phyloP scores from a whole-genome alignment of 176 grass and related monocot species.

The Aegilops sharonensis region DNA sequence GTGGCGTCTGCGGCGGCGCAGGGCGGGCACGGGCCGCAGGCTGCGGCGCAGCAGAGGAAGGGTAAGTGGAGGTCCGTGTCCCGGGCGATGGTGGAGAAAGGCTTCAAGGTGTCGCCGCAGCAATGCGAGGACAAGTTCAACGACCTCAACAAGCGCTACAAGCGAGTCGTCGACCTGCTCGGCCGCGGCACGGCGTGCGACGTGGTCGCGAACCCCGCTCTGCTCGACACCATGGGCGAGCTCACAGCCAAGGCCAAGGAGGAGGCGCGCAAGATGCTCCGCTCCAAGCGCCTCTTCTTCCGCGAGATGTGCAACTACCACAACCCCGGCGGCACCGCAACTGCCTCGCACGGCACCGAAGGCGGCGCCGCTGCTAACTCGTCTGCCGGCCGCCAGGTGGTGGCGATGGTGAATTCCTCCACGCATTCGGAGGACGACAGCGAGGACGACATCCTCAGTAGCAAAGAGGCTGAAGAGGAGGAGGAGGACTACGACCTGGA shows the following conservation, averaged over 20 bases:
- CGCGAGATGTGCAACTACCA: constrained; percentile 96
- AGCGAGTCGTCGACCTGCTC: constrained; percentile 82
- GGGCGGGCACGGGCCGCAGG: constrained; percentile 2
- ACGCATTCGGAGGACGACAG: constrained; percentile 32
- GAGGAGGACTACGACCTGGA: constrained; percentile 21
- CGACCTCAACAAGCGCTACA: constrained; percentile 96
- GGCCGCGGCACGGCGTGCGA: constrained; percentile 79
- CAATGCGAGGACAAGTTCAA: constrained; percentile 99
- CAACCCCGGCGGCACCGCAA: constrained; percentile 35
- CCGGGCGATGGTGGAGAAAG: constrained; percentile 68
- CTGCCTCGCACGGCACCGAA: neutral
- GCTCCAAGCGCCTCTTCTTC: constrained; percentile 97
- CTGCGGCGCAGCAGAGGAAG: constrained; percentile 65
- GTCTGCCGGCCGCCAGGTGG: constrained; percentile 20
- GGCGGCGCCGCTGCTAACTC: neutral
- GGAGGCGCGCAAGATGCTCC: constrained; percentile 87
- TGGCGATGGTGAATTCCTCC: constrained; percentile 33
- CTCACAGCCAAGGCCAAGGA: constrained; percentile 71
- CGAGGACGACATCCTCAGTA: constrained; percentile 27
- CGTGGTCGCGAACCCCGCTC: constrained; percentile 73
- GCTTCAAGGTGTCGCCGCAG: constrained; percentile 83
- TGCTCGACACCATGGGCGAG: constrained; percentile 73
- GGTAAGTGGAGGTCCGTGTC: constrained; percentile 98
- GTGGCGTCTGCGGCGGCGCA: constrained; percentile 13
- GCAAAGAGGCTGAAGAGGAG: constrained; percentile 28